A percentile compares a stretch with the other conserved stretches of the same genome.
phyloP scores from a whole-genome alignment of 2,329 filamentous ascomycete genomes.

The Colletotrichum kahawae region DNA sequence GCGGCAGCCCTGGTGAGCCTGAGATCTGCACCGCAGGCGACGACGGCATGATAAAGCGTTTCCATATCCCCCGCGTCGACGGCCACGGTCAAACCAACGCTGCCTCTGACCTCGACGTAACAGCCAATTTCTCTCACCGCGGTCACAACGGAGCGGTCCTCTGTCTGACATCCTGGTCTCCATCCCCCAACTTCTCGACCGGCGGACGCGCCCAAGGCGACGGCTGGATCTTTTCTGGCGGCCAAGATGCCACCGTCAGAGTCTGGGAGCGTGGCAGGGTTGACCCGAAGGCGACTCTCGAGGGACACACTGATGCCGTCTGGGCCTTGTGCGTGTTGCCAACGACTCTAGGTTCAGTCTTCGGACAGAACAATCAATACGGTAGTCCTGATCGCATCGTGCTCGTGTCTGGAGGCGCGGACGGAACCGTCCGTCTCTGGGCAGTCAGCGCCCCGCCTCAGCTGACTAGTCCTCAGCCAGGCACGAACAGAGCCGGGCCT shows the following conservation, averaged over 20 bases:
- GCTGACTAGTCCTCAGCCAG: slow-evolving; percentile 78
- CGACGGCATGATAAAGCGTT: slow-evolving; percentile 94
- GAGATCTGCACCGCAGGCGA: slow-evolving; percentile 97
- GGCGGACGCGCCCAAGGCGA: slow-evolving; percentile 88
- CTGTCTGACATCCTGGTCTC: slow-evolving; percentile 84
- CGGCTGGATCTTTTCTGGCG: slow-evolving; percentile 98
- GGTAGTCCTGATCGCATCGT: slow-evolving; percentile 86
- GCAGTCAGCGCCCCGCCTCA: slow-evolving; percentile 91
- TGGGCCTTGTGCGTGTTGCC: slow-evolving; percentile 96
- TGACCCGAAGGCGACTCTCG: slow-evolving; percentile 91
- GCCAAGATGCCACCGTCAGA: slow-evolving; percentile 89
- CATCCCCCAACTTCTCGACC: slow-evolving; percentile 86
- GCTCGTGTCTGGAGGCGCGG: slow-evolving; percentile 88
- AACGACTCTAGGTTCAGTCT: slow-evolving; percentile 78
- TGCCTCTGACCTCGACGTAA: slow-evolving; percentile 84
- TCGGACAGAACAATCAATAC: slow-evolving; percentile 76
- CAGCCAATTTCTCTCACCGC: slow-evolving; percentile 92
- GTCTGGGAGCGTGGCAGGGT: slow-evolving; percentile 96
- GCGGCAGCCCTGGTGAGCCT: slow-evolving; percentile 91
- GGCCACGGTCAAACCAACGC: slow-evolving; percentile 50
- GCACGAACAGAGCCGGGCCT: slow-evolving; percentile 61
- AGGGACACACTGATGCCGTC: slow-evolving; percentile 93
- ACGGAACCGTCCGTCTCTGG: slow-evolving; percentile 93
- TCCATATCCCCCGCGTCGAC: slow-evolving; percentile 89
- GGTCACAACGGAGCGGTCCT: slow-evolving; percentile 93